Base-by-base conservation (phyloP, 768 basidiomycete genomes). In the Coprinopsis strossmayeri region DNA sequence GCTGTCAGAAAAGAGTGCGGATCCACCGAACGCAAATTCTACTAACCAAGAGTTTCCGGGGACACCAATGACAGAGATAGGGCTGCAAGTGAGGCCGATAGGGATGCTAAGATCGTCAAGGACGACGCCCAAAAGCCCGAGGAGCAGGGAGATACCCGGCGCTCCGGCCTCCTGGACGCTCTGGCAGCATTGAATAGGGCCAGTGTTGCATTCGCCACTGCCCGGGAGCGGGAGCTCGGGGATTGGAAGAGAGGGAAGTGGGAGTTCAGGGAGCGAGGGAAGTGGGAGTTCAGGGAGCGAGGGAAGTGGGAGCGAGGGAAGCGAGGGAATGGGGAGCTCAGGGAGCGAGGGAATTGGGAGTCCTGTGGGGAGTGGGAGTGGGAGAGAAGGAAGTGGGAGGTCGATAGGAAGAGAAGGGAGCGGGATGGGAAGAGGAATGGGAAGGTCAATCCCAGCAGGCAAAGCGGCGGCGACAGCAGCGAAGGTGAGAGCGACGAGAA, bases 1-100 rank as follows among this genome's bases (percentile, higher is more conserved):
- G 28, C 24, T 20, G 27, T 28, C 26, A 26, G 17, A 9, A 5
- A 45, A 58, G 50, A 34, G 51, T 25, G 9, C 18, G 24, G 11
- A 10, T 59, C 3, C 2, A 26, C 50, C 58, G 25, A 62, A 45
- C 18, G 34, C 48, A 13, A 48, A 46, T 12, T 57, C 34, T 32
- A 48, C 63, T 48, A 4, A 65, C 66, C 53, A 67, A 50, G 45
- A 64, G 57, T 46, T 52, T n/a, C 58, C 61, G 42, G 63, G 57
- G 32, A 58, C 23, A 10, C 61, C 61, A 28, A 63, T 40, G 40
- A 59, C 60, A 48, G 55, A 57, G 52, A 64, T 56, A 20, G 65
- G 61, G 50, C 27, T 53, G 53, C 63, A 66, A 30, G 56, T 58
- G 38, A 53, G 17, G 60, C 63, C 65, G 28, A 66, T 54, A 2